phyloP scores from a whole-genome alignment of 768 basidiomycete genomes.

The Wakefieldia striispora region DNA sequence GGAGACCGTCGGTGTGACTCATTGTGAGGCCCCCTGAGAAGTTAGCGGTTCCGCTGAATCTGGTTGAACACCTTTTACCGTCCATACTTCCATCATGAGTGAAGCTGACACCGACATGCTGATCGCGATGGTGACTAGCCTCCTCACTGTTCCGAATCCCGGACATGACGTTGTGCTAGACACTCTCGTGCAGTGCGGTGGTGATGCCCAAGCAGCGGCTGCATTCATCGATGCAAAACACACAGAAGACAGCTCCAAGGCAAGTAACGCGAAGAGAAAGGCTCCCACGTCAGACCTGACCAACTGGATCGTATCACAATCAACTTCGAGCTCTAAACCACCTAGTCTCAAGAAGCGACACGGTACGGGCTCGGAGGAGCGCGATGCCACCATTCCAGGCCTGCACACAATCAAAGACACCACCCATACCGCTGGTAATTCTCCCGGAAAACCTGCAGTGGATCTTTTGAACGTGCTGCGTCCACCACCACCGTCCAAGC shows the following conservation, averaged over 20 bases:
- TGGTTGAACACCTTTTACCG: not conserved
- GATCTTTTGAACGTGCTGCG: constrained; percentile 59
- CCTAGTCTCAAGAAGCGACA: constrained; percentile 18
- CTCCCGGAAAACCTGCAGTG: constrained; percentile 32
- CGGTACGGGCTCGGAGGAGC: not conserved
- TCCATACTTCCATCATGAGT: constrained; percentile 10
- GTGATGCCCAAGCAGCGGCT: constrained; percentile 55
- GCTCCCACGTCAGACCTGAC: constrained; percentile 47
- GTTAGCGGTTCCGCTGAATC: too few species aligned
- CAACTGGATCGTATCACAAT: constrained; percentile 45
- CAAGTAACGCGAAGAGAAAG: constrained; percentile 41
- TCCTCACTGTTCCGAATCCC: constrained; percentile 38
- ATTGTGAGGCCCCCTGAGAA: too few species aligned
- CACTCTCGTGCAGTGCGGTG: constrained; percentile 53
- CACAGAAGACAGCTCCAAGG: constrained; percentile 13
- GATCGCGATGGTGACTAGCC: constrained; percentile 63
- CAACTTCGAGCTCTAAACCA: constrained; percentile 19
- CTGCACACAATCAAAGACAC: constrained; percentile 16
- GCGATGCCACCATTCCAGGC: not conserved
- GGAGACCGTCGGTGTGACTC: too few species aligned
- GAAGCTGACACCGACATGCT: constrained; percentile 62
- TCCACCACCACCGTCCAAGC: constrained; percentile 42
- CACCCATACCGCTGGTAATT: constrained; percentile 9
- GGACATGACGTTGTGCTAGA: constrained; percentile 51
- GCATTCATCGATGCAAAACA: constrained; percentile 33